phyloP scores from a whole-genome alignment of 2,329 filamentous ascomycete species.

The Arthrobotrys sinensis region DNA sequence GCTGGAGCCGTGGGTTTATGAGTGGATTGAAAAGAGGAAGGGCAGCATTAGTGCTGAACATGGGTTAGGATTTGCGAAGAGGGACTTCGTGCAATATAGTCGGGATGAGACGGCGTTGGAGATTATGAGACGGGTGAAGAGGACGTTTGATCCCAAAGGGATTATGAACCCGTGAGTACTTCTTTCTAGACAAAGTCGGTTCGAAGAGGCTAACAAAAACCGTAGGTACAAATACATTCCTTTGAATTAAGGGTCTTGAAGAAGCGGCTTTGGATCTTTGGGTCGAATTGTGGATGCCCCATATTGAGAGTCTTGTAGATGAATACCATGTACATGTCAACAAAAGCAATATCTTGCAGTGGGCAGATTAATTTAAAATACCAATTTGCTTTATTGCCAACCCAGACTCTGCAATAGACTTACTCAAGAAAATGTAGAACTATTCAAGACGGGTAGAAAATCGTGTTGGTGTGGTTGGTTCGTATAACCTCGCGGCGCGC shows the following conservation, averaged over 20 bases:
- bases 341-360: too few relatives aligned
- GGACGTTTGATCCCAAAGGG: conserved; percentile 81
- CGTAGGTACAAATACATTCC: conserved; percentile 56
- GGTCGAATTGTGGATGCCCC: too few relatives aligned
- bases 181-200: neutral
- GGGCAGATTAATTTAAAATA: too few relatives aligned
- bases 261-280: too few relatives aligned
- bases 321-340: too few relatives aligned
- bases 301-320: too few relatives aligned
- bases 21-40: conserved; percentile 90
- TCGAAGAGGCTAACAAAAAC: conserved; percentile 5
- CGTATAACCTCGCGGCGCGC: neutral
- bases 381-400: too few relatives aligned
- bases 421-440: too few relatives aligned
- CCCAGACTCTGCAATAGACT: too few relatives aligned
- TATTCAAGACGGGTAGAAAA: neutral
- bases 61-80: conserved; percentile 93
- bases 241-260: neutral
- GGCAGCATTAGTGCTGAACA: conserved; percentile 98
- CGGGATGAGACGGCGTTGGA: conserved; percentile 87
- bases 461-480: neutral
- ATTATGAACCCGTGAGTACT: conserved; percentile 58
- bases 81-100: conserved; percentile 94
- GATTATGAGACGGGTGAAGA: conserved; percentile 96
- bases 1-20: conserved; percentile 95